phyloP scores from a whole-genome alignment of 2,329 filamentous ascomycete genomes.

The Pyricularia grisea region DNA sequence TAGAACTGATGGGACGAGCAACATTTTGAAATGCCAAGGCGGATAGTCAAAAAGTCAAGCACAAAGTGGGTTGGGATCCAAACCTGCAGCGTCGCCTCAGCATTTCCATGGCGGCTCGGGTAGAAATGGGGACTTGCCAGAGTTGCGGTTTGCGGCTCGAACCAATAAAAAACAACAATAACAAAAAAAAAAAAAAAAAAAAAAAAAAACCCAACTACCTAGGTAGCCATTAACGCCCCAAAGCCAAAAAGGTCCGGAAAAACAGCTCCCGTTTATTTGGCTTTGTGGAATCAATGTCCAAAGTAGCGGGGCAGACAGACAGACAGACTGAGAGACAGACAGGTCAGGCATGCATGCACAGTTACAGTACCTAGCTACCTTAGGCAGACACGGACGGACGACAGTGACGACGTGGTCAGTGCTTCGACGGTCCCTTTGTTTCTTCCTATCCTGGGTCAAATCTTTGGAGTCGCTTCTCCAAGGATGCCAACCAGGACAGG shows the following conservation, averaged over 20 bases:
- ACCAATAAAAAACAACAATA: not conserved
- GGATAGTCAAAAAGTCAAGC: not conserved
- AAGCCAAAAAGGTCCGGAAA: not conserved
- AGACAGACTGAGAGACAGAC: no score
- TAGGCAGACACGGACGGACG: not conserved
- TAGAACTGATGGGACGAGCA: not conserved
- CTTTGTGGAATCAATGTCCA: not conserved
- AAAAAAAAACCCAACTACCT: no score
- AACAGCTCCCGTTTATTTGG: not conserved
- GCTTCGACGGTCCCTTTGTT: not conserved
- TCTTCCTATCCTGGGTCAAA: not conserved
- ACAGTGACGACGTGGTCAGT: not conserved
- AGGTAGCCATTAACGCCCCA: no score
- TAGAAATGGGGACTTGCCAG: not conserved
- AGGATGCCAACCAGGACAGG: not conserved
- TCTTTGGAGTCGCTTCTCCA: not conserved
- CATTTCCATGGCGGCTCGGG: not conserved
- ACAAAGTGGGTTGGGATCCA: not conserved
- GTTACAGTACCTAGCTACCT: no score
- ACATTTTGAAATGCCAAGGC: not conserved
- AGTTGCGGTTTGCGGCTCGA: not conserved
- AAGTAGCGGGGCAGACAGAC: not conserved
- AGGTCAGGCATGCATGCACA: not conserved
- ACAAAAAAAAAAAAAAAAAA: not conserved
- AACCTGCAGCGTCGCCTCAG: not conserved